These are phyloP conservation scores for Litsea cubeba DNA, from an alignment of 164 flowering plant genomes.

Conservation along the genomic window DNA sequence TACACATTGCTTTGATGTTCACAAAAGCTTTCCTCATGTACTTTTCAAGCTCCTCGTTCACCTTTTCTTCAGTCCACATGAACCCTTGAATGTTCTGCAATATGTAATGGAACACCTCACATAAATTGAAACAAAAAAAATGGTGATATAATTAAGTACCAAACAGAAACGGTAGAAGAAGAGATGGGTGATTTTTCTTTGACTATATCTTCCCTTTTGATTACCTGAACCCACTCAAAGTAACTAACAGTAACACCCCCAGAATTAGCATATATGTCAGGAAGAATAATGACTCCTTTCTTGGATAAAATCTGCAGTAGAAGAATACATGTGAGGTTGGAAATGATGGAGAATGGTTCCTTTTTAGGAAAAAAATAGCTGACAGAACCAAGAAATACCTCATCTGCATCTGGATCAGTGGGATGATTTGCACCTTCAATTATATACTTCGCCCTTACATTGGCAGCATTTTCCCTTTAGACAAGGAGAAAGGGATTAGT, in stretches of 20 bases:
- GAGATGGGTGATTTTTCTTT: too few relatives aligned
- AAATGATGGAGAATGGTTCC: neutral
- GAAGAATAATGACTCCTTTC: constrained; percentile 64
- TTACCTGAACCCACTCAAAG: constrained; percentile 74
- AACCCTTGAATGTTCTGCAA: constrained; percentile 91
- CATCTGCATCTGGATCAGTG: constrained; percentile 82
- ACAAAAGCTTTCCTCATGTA: constrained; percentile 75
- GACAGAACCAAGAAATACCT: constrained; percentile 32
- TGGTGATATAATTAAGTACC: neutral
- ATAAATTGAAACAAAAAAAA: too few relatives aligned
- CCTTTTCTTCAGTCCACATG: constrained; percentile 94
- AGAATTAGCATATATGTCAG: constrained; percentile 74
- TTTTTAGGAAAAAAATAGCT: neutral
- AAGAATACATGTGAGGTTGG: neutral
- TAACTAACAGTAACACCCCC: constrained; percentile 56
- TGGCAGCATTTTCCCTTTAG: constrained; percentile 64
- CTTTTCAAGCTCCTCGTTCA: constrained; percentile 57
- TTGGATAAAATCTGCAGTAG: constrained; percentile 42
- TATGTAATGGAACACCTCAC: neutral
- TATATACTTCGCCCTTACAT: constrained; percentile 69
- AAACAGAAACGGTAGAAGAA: neutral
- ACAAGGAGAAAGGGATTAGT: neutral
- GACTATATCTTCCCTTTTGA: neutral
- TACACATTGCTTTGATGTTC: constrained; percentile 71
- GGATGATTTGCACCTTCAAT: constrained; percentile 89